Conservation (phyloP, 2,329 filamentous ascomycete species). For the Penicillium thymicola region DNA sequence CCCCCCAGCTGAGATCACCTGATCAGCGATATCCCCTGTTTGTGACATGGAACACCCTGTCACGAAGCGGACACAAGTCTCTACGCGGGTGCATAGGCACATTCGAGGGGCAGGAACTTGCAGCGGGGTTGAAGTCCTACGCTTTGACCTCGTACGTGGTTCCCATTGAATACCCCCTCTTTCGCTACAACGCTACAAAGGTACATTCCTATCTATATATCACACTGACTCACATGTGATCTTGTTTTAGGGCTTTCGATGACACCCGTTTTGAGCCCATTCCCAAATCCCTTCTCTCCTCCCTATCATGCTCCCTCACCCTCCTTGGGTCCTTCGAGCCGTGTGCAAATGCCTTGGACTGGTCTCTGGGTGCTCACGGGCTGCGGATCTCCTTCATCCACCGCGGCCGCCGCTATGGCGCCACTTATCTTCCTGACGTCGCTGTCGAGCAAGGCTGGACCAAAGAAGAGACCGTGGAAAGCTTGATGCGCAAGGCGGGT, state of each 20-base stretch:
- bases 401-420: slow-evolving; percentile 68
- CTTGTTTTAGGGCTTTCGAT: slow-evolving; percentile 55
- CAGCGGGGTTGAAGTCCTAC: slow-evolving; percentile 71
- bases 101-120: slow-evolving; percentile 74
- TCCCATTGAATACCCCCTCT: not conserved
- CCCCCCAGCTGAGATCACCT: slow-evolving; percentile 32
- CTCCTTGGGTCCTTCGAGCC: slow-evolving; percentile 83
- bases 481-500: slow-evolving; percentile 90
- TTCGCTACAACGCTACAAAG: not conserved
- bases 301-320: slow-evolving; percentile 62
- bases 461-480: slow-evolving; percentile 85
- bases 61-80: slow-evolving; percentile 57
- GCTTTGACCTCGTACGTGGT: slow-evolving; percentile 68
- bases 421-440: slow-evolving; percentile 91
- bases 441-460: slow-evolving; percentile 91
- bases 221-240: not conserved
- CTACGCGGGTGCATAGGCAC: slow-evolving; percentile 96
- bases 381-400: slow-evolving; percentile 81
- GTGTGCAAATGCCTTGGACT: slow-evolving; percentile 70
- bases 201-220: not conserved
- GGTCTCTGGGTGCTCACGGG: slow-evolving; percentile 82
- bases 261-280: slow-evolving; percentile 62
- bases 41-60: slow-evolving; percentile 87
- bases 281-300: slow-evolving; percentile 45
- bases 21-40: slow-evolving; percentile 69